Evolutionary conservation across 228 moss, liverwort and hornwort genomes (phyloP), one percentile per base, ranked within the genome.

Genomic region (Sphagnum magellanicum): DNA sequence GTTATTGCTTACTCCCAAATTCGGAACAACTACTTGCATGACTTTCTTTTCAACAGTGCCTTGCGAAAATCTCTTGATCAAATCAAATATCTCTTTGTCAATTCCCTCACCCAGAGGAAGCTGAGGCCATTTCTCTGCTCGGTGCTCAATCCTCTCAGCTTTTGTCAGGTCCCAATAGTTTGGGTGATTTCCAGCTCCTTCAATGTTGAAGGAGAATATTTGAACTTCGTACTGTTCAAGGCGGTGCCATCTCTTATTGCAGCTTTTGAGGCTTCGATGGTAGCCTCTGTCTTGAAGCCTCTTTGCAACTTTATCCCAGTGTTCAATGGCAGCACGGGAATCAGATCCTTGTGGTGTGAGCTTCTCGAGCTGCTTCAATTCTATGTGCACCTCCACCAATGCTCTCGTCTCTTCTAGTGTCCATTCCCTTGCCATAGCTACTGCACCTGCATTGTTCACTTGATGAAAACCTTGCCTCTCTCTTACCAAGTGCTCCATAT

Each of bases 231-330:
- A 78, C 60, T 83, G 87, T 10, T 83, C 83, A 0, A 83, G 71
- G 62, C 73, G 67, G 53, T 83, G 83, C 87, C 87, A 87, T 52
- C 83, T 67, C 63, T 83, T 87, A 13, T 87, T 87, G 63, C 87
- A 87, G 61, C 83, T 87, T 50, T 77, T 83, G 49, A 80, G 78
- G 55, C 87, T 87, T 50, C 80, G 68, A 0, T 70, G 63, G 50
- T 63, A 80, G 10, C 87, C 87, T 50, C 32, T 77, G 5, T 87
- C 87, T 48, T 66, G 50, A 16, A 83, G 47, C 51, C 5, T 74
- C 51, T 76, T 83, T 9, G 87, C 76, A n/a, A 87, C 63, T 69
- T 70, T 83, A 58, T 70, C 80, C 87, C 87, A 87, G 53, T 83
- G 83, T 14, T 83, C 87, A 73, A 83, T 83, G 5, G 87, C 83